These are phyloP conservation scores for Trichoderma sp. DNA, from an alignment of 2,329 filamentous ascomycete species.

Conservation along the genomic window DNA sequence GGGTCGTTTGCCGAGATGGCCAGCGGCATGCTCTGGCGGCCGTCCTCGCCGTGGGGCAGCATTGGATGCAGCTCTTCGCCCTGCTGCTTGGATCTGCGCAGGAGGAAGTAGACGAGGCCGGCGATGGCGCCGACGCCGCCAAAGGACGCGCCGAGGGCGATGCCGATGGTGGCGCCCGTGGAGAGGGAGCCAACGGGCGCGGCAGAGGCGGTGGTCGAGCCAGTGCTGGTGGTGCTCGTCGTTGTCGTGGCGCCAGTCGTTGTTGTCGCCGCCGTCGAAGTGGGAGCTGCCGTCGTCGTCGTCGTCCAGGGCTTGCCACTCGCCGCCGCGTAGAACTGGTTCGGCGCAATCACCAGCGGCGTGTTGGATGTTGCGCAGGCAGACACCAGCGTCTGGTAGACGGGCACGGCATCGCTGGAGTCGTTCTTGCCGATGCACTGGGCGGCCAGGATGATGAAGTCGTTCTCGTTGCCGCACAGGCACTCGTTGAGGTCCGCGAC, in stretches of 20 bases:
- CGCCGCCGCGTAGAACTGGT: constrained; percentile 30
- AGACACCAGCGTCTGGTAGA: constrained; percentile 47
- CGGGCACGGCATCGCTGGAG: constrained; percentile 41
- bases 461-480: constrained; percentile 51
- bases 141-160: constrained; percentile 42
- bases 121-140: constrained; percentile 35
- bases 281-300: neutral
- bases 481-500: constrained; percentile 49
- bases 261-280: neutral
- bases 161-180: constrained; percentile 42
- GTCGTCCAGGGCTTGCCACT: constrained; percentile 19
- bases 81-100: constrained; percentile 35
- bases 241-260: constrained; percentile 15
- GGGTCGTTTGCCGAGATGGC: constrained; percentile 10
- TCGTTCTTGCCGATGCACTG: constrained; percentile 45
- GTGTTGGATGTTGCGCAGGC: constrained; percentile 50
- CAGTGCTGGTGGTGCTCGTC: neutral
- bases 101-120: constrained; percentile 31
- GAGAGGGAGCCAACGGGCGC: constrained; percentile 34
- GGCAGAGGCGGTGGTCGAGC: constrained; percentile 5
- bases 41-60: constrained; percentile 31
- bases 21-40: constrained; percentile 27
- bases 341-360: constrained; percentile 45
- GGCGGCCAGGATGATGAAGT: constrained; percentile 52
- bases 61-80: constrained; percentile 37